Evolutionary conservation across 75 land plant genomes (phyloP).

Genomic region (Larix kaempferi): DNA sequence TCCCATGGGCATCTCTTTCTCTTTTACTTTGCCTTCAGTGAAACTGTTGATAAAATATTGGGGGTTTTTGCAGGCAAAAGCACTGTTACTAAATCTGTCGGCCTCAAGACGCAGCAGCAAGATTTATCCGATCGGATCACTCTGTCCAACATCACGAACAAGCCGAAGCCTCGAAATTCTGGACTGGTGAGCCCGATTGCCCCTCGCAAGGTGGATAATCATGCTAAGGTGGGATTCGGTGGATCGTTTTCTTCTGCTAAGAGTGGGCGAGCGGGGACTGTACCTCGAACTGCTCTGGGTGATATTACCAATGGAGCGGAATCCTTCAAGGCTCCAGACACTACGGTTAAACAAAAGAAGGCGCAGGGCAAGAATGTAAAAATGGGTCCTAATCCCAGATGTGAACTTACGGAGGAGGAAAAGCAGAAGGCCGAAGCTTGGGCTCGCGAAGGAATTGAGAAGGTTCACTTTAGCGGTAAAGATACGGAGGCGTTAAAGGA

Average conservation of each 20-base stretch:
- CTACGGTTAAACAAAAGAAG: background rate
- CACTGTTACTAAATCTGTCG: background rate
- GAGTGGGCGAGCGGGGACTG: background rate
- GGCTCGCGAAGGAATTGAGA: conserved; percentile 22
- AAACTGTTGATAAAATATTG: background rate
- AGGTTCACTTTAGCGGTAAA: conserved; percentile 7
- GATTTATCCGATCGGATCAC: conserved; percentile 4
- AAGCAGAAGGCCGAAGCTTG: conserved; percentile 14
- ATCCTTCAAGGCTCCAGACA: background rate
- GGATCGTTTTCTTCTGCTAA: background rate
- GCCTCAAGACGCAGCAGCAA: background rate
- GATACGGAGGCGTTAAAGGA: conserved; percentile 11
- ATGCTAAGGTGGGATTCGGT: conserved; percentile 8
- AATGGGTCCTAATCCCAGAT: background rate
- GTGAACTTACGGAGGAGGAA: conserved; percentile 11
- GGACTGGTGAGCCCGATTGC: background rate
- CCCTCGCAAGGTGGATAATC: background rate
- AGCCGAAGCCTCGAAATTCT: conserved; percentile 2
- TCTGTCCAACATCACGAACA: conserved; percentile 21
- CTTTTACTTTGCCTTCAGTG: background rate
- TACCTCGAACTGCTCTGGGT: conserved; percentile 9
- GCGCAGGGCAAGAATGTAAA: background rate
- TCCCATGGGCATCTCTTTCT: background rate
- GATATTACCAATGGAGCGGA: conserved; percentile 6
- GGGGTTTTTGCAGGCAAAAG: background rate